phyloP scores from a whole-genome alignment of 2,329 filamentous ascomycete species.

The Penicillium corylophilum region DNA sequence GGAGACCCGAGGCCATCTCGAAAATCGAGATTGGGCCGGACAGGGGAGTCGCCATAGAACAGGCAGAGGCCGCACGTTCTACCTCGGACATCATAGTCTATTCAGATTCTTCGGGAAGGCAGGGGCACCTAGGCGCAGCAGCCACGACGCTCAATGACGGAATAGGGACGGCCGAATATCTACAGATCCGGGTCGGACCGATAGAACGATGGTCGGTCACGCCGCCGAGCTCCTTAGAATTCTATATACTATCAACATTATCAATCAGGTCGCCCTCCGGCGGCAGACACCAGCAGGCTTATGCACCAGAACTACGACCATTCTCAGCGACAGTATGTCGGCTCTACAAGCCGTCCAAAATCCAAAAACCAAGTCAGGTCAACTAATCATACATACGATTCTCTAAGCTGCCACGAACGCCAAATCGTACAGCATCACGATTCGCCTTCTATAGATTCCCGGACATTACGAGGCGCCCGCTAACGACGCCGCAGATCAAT shows the following conservation, averaged over 20 bases:
- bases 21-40: constrained; percentile 26
- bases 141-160: background rate
- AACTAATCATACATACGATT: no score
- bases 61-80: constrained; percentile 9
- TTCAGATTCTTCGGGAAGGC: background rate
- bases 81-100: background rate
- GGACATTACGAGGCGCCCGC: background rate
- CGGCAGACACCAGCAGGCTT: background rate
- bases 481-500: background rate
- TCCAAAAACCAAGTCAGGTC: background rate
- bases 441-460: background rate
- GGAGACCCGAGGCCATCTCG: constrained; percentile 18
- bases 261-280: no score
- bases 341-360: background rate
- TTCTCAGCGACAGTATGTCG: background rate
- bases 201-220: constrained; percentile 20
- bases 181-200: background rate
- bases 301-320: background rate
- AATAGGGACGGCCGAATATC: background rate
- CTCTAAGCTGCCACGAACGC: no score
- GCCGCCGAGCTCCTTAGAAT: constrained; percentile 23
- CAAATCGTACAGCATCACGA: background rate
- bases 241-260: constrained; percentile 16
- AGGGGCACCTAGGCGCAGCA: background rate
- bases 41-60: constrained; percentile 19